These are phyloP conservation scores for Barnettozyma hawaiiensis DNA, from an alignment of 1,139 yeast genomes.

Conservation along the genomic window DNA sequence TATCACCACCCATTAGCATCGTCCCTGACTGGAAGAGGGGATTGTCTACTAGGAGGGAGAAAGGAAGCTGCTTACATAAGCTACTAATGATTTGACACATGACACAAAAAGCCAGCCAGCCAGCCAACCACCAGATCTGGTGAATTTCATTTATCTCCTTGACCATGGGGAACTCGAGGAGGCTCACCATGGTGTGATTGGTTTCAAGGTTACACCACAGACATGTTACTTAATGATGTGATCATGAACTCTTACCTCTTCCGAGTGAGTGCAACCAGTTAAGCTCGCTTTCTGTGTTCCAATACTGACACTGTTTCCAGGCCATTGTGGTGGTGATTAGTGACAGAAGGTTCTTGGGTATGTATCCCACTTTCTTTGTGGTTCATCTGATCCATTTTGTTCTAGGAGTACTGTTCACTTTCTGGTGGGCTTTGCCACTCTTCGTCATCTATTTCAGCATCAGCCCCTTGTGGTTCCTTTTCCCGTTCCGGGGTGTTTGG, in stretches of 20 bases:
- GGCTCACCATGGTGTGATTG: too few relatives aligned
- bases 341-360: slow-evolving; percentile 7
- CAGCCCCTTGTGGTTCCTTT: slow-evolving; percentile 8
- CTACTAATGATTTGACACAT: too few relatives aligned
- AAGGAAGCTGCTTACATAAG: too few relatives aligned
- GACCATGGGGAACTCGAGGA: too few relatives aligned
- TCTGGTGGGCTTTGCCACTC: slow-evolving; percentile 10
- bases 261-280: slow-evolving; percentile 2
- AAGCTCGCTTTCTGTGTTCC: neutral
- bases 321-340: slow-evolving; percentile 4
- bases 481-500: slow-evolving; percentile 7
- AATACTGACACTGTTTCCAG: slow-evolving; percentile 1
- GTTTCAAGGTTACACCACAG: neutral
- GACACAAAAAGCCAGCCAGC: too few relatives aligned
- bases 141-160: too few relatives aligned
- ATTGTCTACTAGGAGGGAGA: too few relatives aligned
- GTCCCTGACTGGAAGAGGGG: too few relatives aligned
- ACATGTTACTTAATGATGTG: neutral
- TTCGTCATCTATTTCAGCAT: slow-evolving; percentile 1
- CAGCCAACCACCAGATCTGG: too few relatives aligned
- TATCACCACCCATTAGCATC: too few relatives aligned
- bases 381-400: slow-evolving; percentile 6
- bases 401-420: slow-evolving; percentile 1
- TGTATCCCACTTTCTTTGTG: slow-evolving; percentile 3
- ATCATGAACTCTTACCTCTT: slow-evolving; percentile 2